phyloP scores from a whole-genome alignment of 2,329 filamentous ascomycete genomes.

The Aspergillus vadensis region DNA sequence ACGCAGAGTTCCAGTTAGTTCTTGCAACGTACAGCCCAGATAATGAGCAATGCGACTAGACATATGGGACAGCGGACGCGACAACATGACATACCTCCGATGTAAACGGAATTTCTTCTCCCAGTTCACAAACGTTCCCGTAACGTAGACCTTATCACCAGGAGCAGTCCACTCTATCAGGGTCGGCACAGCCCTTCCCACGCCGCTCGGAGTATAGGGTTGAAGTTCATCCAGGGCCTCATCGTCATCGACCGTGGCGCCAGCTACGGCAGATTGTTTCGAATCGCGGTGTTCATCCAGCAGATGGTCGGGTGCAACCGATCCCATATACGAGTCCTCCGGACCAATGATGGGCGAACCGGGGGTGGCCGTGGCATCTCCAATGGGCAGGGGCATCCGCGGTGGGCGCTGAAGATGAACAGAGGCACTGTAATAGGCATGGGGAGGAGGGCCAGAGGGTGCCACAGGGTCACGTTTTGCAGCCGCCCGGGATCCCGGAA shows the following conservation, averaged over 20 bases:
- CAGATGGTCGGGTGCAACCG: conserved; percentile 44
- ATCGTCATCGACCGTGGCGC: conserved; percentile 66
- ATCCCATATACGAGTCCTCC: conserved; percentile 58
- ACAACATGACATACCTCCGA: conserved; percentile 71
- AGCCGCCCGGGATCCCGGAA: conserved; percentile 35
- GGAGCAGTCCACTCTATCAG: conserved; percentile 80
- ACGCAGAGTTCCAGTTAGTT: conserved; percentile 16
- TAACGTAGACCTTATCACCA: conserved; percentile 92
- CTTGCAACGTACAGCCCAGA: conserved; percentile 10
- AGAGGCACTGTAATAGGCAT: conserved; percentile 49
- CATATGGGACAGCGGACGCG: neutral
- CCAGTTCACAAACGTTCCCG: conserved; percentile 96
- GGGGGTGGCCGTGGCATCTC: conserved; percentile 84
- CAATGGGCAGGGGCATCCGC: conserved; percentile 86
- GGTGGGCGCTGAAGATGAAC: conserved; percentile 64
- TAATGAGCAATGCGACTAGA: neutral
- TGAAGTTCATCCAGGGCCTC: conserved; percentile 75
- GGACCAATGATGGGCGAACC: conserved; percentile 85
- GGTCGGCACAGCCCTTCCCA: conserved; percentile 77
- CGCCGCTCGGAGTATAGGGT: conserved; percentile 64
- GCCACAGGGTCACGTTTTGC: conserved; percentile 35
- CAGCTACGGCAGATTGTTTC: conserved; percentile 58
- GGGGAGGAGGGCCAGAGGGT: conserved; percentile 50
- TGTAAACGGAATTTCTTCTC: conserved; percentile 88
- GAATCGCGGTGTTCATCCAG: conserved; percentile 56